Evolutionary conservation across 2,329 filamentous ascomycete species (phyloP).

Genomic region (Lanzia echinophila): DNA sequence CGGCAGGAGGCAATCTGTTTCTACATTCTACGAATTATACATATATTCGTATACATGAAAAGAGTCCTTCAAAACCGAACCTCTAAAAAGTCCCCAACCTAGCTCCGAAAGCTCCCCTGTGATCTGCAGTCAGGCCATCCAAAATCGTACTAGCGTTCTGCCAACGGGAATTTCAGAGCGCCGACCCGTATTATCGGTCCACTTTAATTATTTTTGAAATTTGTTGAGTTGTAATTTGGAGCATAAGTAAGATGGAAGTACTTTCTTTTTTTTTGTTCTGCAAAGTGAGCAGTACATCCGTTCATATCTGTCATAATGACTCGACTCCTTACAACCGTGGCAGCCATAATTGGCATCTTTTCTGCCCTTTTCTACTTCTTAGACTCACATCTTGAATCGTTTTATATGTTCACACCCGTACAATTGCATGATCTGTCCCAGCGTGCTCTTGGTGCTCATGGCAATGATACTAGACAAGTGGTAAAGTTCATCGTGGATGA

Average conservation of each 20-base stretch:
- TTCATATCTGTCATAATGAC: slow-evolving; percentile 3
- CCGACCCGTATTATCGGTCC: not conserved
- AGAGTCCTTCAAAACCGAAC: too few relatives aligned
- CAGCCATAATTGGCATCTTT: slow-evolving; percentile 48
- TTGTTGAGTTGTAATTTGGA: not conserved
- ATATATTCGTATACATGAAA: too few relatives aligned
- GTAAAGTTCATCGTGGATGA: slow-evolving; percentile 65
- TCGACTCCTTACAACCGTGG: slow-evolving; percentile 40
- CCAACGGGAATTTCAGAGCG: not conserved
- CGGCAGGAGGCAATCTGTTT: too few relatives aligned
- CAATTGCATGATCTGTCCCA: slow-evolving; percentile 63
- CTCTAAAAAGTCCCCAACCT: too few relatives aligned
- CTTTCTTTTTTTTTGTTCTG: not conserved
- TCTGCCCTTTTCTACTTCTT: slow-evolving; percentile 47
- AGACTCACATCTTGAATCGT: slow-evolving; percentile 44
- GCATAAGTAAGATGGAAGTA: not conserved
- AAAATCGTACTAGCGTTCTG: not conserved
- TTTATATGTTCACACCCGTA: slow-evolving; percentile 70
- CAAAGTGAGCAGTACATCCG: not conserved
- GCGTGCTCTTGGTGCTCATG: slow-evolving; percentile 60
- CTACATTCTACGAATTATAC: too few relatives aligned
- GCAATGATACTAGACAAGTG: slow-evolving; percentile 66
- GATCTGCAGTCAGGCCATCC: not conserved
- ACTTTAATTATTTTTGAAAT: not conserved
- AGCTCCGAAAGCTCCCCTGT: not conserved